Evolutionary conservation across 2,329 filamentous ascomycete genomes (phyloP), one percentile per base, ranked within the genome.

Genomic region (Aspergillus hiratsukae): DNA sequence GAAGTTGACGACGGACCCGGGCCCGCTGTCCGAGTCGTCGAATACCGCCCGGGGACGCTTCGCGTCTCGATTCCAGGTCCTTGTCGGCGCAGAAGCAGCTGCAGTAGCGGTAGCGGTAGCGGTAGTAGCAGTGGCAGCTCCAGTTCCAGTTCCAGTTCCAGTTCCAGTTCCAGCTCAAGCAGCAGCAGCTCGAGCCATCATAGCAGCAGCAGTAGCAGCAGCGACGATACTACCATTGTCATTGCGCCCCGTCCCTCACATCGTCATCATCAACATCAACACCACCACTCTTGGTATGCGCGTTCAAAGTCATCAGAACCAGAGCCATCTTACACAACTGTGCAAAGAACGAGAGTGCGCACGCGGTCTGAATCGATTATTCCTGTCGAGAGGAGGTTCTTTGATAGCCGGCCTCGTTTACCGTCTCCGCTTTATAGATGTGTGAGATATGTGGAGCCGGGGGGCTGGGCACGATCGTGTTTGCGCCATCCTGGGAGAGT

Each of bases 361-460:
- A 46, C 23, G 43, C 43, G 43, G 43, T 46, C 43, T 19, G 43
- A 46, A 14, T 46, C 43, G 21, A 14, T 46, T 7, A 7, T 46
- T 11, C 43, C 43, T 46, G 1, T 23, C 21, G 3, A 9, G 1
- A 43, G 37, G 19, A 37, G 27, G 21, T 51, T 19, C 25, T 28
- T 53, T 27, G 51, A 54, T n/a, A 49, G 55, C 2, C 52, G 52
- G n/a, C 27, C 54, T 27, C 58, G 21, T 17, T 27, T 21, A 27
- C 43, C 21, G 43, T 25, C 43, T 7, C 43, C 43, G 11, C 14
- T 14, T 10, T 25, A 46, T 46, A 23, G 43, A 25, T 17, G 49
- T 21, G 55, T 64, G 48, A 60, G 58, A 41, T 58, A 58, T 37
- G 43, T 62, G 11, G 57, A 61, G 31, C 58, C 59, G 4, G 58